Base-by-base conservation (phyloP, 2,329 filamentous ascomycete genomes). In the Decorospora gaudefroyi region DNA sequence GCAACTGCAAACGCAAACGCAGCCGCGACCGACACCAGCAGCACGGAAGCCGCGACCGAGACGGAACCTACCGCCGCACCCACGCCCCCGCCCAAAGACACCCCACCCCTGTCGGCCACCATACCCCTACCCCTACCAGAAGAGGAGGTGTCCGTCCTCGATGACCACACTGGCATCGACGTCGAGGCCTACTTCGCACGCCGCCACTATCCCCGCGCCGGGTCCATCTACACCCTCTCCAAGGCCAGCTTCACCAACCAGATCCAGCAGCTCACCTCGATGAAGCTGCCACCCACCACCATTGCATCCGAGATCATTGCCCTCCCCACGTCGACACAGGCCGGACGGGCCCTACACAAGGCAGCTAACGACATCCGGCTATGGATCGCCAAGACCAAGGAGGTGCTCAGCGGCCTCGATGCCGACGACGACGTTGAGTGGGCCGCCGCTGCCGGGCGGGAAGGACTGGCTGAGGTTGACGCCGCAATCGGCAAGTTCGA, bases 391-490 rank as follows among this genome's bases (percentile, higher is more conserved):
- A 96, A 96, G 69, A 92, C 92, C 0, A 86, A 86, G 0, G 90
- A 95, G 61, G 91, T 97, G 21, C 84, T 99, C 39, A 82, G 82
- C 41, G 91, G 91, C 4, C 76, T 99, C 28, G 90, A 97, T 68
- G 90, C 91, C 39, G 92, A 97, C 52, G 93, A 97, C 68, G 93
- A 99, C 65, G 90, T 97, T 11, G 92, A 97, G 70, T 99, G 93
- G 93, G 91, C 83, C 6, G 82, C 93, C 2, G 92, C 91, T 1
- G 93, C 90, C 38, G 93, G 93, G 2, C 79, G 87, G 49, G 88
- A 92, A 69, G 88, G 88, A 2, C 76, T 92, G 23, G 85, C 84
- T 36, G 81, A 83, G 41, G 81, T 85, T 3, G 81, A 85, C 52
- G 76, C 75, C 37, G 82, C 92, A 15, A 92, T 97, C 49, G 76